Conservation (phyloP, 371 early-diverging fungal species). For the Thermomucor indicae-seudaticae region DNA sequence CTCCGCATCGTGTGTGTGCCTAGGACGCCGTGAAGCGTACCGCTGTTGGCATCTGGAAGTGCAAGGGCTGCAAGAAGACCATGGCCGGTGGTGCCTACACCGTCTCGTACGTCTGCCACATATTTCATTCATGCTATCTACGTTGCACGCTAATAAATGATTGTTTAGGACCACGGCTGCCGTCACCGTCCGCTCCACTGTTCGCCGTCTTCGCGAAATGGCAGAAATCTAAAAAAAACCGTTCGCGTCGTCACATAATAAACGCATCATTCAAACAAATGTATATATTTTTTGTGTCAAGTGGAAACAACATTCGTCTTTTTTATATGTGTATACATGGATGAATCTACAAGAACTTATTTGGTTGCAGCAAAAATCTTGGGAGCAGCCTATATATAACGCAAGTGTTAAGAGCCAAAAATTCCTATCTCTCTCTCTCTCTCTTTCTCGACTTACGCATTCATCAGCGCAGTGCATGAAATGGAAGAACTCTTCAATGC, state of each 20-base stretch:
- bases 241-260: too few relatives aligned
- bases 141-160: too few relatives aligned
- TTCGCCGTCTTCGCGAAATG: constrained; percentile 98
- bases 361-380: constrained; percentile 45
- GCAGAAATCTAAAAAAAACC: constrained; percentile 92
- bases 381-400: constrained; percentile 40
- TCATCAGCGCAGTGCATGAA: constrained; percentile 56
- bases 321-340: constrained; percentile 1
- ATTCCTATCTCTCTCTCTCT: background rate
- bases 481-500: constrained; percentile 60
- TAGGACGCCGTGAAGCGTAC: constrained; percentile 95
- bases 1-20: too few relatives aligned
- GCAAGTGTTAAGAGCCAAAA: background rate
- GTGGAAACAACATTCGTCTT: too few relatives aligned
- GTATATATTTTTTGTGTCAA: too few relatives aligned
- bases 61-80: constrained; percentile 95
- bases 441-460: constrained; percentile 41
- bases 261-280: too few relatives aligned
- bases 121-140: too few relatives aligned
- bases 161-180: constrained; percentile 92
- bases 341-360: constrained; percentile 8
- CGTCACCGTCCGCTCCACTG: constrained; percentile 88
- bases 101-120: constrained; percentile 58
- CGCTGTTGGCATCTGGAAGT: constrained; percentile 99
- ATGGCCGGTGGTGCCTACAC: constrained; percentile 99